phyloP scores from a whole-genome alignment of 257 asterid genomes.

The Misopates orontium region DNA sequence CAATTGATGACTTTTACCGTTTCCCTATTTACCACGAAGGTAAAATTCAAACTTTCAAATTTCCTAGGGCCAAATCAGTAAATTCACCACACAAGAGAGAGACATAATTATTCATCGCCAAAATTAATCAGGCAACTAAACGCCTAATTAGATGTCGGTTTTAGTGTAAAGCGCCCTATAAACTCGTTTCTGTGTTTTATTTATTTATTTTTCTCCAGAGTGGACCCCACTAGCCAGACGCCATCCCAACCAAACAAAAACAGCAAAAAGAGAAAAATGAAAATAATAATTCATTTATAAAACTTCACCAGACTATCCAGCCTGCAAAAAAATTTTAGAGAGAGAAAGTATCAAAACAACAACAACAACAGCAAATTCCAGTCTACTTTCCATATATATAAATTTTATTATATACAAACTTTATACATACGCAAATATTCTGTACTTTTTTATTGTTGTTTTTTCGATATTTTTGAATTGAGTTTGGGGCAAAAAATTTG shows the following conservation, averaged over 20 bases:
- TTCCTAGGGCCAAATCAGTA: constrained; percentile 18
- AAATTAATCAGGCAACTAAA: constrained; percentile 18
- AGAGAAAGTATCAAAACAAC: constrained; percentile 29
- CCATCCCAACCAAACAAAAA: constrained; percentile 13
- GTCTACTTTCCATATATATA: constrained; percentile 24
- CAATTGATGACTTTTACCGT: too few relatives aligned
- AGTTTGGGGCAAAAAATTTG: constrained; percentile 22
- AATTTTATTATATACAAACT: background rate
- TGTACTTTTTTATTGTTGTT: constrained; percentile 2
- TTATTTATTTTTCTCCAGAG: constrained; percentile 10
- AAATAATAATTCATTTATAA: constrained; percentile 9
- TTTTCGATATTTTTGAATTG: background rate
- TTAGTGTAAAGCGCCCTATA: constrained; percentile 40
- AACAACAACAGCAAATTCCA: constrained; percentile 23
- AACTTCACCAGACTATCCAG: constrained; percentile 19
- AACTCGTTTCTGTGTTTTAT: constrained; percentile 13
- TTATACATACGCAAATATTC: constrained; percentile 4
- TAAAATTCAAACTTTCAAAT: constrained; percentile 11
- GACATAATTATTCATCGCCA: constrained; percentile 11
- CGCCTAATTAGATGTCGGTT: constrained; percentile 35
- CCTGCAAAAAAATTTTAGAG: constrained; percentile 32
- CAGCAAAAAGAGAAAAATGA: constrained; percentile 35
- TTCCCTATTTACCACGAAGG: background rate
- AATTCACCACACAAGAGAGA: constrained; percentile 12
- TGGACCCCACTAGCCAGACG: constrained; percentile 34